phyloP scores from a whole-genome alignment of 371 early-diverging fungal genomes.

The Sporodiniella umbellata region DNA sequence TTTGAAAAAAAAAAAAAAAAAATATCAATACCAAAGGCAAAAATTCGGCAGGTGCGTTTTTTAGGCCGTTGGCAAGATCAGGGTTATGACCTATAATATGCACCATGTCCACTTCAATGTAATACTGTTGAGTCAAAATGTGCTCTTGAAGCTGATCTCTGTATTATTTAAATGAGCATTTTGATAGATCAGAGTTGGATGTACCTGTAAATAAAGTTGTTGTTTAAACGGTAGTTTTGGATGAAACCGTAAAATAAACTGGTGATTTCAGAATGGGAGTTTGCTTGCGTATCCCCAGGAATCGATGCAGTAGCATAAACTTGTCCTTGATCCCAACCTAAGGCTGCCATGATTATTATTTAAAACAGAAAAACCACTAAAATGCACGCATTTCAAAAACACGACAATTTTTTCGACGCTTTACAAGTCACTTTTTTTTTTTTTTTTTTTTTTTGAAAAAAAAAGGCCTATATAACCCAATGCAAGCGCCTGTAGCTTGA shows the following conservation, averaged over 20 bases:
- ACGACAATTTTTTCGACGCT: constrained; percentile 1
- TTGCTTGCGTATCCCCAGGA: constrained; percentile 55
- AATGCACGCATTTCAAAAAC: constrained; percentile 7
- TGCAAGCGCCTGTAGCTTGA: too few species aligned
- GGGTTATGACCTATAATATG: constrained; percentile 82
- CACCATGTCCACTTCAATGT: constrained; percentile 82
- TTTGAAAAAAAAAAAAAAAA: too few species aligned
- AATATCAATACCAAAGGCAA: constrained; percentile 65
- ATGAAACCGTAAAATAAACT: constrained; percentile 68
- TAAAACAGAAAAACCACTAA: neutral
- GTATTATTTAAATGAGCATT: neutral
- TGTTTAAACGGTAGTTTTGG: constrained; percentile 73
- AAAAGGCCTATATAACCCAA: too few species aligned
- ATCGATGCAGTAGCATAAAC: constrained; percentile 69
- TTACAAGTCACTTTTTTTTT: neutral
- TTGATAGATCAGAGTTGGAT: too few species aligned
- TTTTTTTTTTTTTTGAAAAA: too few species aligned
- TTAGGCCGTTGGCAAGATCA: constrained; percentile 75
- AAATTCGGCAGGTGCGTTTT: constrained; percentile 75
- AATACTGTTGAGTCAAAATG: constrained; percentile 68
- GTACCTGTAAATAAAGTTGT: constrained; percentile 76
- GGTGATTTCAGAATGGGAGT: constrained; percentile 56
- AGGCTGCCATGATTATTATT: constrained; percentile 38
- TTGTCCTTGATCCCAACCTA: constrained; percentile 84
- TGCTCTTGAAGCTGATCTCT: constrained; percentile 92